A percentile compares a stretch with the other conserved stretches of the same genome.
phyloP scores from a whole-genome alignment of 1,284 basidiomycete genomes.

The Apiotrichum mycotoxinovorans region DNA sequence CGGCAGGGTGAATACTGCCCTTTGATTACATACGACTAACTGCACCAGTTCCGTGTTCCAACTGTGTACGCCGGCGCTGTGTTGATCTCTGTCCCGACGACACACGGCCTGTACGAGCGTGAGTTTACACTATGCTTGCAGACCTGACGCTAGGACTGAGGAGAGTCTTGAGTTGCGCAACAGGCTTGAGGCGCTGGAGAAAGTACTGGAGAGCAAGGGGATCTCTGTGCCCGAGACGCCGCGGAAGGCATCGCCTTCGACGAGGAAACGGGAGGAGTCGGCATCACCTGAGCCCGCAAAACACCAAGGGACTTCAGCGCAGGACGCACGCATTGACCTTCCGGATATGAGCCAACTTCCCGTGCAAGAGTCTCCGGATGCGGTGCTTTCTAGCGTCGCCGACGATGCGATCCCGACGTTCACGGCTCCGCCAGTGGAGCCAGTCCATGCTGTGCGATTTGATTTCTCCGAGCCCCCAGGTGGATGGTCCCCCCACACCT shows the following conservation, averaged over 20 bases:
- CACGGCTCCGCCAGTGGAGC: background rate
- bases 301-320: no score
- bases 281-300: no score
- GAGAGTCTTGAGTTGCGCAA: constrained; percentile 17
- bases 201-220: constrained; percentile 19
- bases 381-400: background rate
- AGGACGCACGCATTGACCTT: no score
- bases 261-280: no score
- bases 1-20: constrained; percentile 13
- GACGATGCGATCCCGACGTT: background rate
- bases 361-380: no score
- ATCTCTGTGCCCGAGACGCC: constrained; percentile 11
- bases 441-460: background rate
- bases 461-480: background rate
- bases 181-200: constrained; percentile 24
- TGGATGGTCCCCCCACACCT: no score
- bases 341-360: background rate
- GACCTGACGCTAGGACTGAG: constrained; percentile 12
- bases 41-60: constrained; percentile 33
- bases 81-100: constrained; percentile 32
- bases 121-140: constrained; percentile 1
- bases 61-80: constrained; percentile 31
- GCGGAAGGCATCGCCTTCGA: background rate
- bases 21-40: background rate
- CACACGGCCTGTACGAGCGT: constrained; percentile 19